Percentiles rank a stretch among this genome's conserved stretches.
These are phyloP conservation scores for Leccinum incarnatum DNA, from an alignment of 768 basidiomycete species.

Conservation along the genomic window DNA sequence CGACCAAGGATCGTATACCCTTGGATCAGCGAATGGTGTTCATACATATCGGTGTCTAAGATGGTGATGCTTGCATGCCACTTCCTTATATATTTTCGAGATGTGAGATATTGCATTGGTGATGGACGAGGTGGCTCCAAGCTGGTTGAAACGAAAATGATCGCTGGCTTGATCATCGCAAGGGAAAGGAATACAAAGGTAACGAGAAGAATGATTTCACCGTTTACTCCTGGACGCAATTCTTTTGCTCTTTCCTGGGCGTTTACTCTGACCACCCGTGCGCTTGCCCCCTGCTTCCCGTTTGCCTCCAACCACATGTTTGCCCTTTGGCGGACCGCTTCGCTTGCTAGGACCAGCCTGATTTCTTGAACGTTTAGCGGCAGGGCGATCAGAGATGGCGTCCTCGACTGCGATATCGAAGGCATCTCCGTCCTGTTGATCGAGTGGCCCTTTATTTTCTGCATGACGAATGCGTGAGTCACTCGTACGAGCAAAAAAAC, in stretches of 20 bases:
- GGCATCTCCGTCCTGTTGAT: constrained; percentile 55
- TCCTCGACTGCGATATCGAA: constrained; percentile 93
- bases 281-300: constrained; percentile 12
- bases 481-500: background rate
- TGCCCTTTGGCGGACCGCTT: constrained; percentile 35
- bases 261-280: constrained; percentile 38
- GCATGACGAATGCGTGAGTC: constrained; percentile 2
- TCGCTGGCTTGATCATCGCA: background rate
- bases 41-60: constrained; percentile 22
- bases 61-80: background rate
- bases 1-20: constrained; percentile 11
- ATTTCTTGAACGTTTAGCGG: constrained; percentile 49
- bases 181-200: constrained; percentile 5
- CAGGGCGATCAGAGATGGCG: constrained; percentile 71
- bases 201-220: constrained; percentile 12
- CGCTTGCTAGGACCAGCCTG: constrained; percentile 30
- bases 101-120: background rate
- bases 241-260: constrained; percentile 61
- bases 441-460: constrained; percentile 86
- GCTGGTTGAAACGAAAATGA: background rate
- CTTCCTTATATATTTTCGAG: background rate
- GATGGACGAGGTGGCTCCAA: background rate
- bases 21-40: constrained; percentile 24
- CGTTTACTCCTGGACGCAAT: constrained; percentile 39
- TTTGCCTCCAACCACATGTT: constrained; percentile 36